A percentile compares a stretch with the other conserved stretches of the same genome.
These are phyloP conservation scores for Eutrema heterophyllum DNA, from an alignment of 345 rosid species.

Conservation along the genomic window DNA sequence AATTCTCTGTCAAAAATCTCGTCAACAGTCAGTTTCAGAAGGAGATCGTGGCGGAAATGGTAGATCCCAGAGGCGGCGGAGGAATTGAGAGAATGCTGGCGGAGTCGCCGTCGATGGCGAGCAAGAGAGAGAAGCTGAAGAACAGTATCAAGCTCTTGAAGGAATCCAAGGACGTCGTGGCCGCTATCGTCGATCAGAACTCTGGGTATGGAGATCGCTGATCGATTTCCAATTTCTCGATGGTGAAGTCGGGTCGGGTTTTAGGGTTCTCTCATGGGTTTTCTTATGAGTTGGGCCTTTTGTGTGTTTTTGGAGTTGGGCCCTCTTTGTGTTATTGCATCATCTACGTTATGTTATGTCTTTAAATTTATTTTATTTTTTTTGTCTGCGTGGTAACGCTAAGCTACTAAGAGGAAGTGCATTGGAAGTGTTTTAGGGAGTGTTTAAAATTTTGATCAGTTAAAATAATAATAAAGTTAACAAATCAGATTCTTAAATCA, in stretches of 20 bases:
- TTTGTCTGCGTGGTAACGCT: too few species aligned
- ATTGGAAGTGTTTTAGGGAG: too few species aligned
- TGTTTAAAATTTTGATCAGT: too few species aligned
- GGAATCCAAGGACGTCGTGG: conserved; percentile 32
- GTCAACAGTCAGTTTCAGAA: conserved; percentile 11
- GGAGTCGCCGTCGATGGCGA: conserved; percentile 27
- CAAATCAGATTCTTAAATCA: too few species aligned
- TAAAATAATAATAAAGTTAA: too few species aligned
- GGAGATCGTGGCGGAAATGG: conserved; percentile 16
- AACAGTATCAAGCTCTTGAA: conserved; percentile 21
- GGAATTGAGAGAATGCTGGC: conserved; percentile 22
- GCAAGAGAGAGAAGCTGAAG: conserved; percentile 34
- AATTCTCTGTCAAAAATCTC: conserved; percentile 11
- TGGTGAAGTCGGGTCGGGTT: not conserved
- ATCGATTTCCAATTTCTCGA: not conserved
- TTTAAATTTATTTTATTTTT: too few species aligned
- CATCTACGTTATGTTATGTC: too few species aligned
- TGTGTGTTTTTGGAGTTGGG: not conserved
- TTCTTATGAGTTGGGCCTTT: not conserved
- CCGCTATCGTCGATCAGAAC: conserved; percentile 13
- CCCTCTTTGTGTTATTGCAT: too few species aligned
- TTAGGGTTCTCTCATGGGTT: not conserved
- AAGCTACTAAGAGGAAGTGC: too few species aligned
- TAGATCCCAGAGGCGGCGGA: not conserved
- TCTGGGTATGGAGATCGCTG: not conserved